Evolutionary conservation across 805 yeast species (phyloP).

Genomic region (Komagataella kurtzmanii): DNA sequence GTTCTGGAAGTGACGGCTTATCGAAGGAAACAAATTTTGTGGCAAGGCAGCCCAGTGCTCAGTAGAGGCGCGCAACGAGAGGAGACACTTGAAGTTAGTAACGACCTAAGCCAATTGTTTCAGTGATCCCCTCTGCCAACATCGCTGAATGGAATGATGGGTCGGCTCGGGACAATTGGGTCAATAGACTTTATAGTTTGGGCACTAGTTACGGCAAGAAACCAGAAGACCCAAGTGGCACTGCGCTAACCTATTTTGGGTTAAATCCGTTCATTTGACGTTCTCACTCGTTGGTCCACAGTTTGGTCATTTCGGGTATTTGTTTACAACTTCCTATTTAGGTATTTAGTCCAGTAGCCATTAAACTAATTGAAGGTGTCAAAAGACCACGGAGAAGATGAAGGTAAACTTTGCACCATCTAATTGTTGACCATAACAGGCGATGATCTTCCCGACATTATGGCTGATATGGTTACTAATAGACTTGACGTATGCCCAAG

Average conservation of each 20-base stretch:
- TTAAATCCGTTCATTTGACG: not conserved
- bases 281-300: not conserved
- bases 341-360: not conserved
- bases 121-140: not conserved
- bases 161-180: not conserved
- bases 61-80: not conserved
- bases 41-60: not conserved
- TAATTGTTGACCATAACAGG: not conserved
- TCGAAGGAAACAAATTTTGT: not conserved
- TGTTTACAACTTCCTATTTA: not conserved
- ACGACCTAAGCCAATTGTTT: not conserved
- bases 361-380: not conserved
- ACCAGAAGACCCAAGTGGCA: not conserved
- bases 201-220: too few species aligned
- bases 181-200: too few species aligned
- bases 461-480: not conserved
- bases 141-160: not conserved
- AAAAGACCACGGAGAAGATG: not conserved
- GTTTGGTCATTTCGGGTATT: not conserved
- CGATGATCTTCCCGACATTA: not conserved
- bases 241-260: not conserved
- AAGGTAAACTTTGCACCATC: not conserved
- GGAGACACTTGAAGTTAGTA: too few species aligned
- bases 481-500: not conserved
- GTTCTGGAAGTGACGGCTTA: not conserved